A percentile compares a stretch with the other conserved stretches of the same genome.
Evolutionary conservation across 2,329 filamentous ascomycete genomes (phyloP).

Genomic region (Arthrobotrys iridis): DNA sequence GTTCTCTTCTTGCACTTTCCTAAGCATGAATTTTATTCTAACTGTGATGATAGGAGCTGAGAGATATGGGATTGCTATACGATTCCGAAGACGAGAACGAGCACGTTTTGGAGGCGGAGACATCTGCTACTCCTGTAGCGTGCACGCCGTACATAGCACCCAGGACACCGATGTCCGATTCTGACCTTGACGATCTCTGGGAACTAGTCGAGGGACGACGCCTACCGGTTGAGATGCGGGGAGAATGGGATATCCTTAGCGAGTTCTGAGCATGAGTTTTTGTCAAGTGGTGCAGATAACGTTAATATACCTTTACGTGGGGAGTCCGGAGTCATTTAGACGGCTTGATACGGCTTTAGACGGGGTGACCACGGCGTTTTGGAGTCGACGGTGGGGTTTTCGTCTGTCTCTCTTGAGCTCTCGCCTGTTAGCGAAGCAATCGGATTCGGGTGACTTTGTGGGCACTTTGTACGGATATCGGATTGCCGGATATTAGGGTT

Average conservation of each 20-base stretch:
- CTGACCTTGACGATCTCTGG: constrained; percentile 43
- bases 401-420: background rate
- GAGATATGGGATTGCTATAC: constrained; percentile 34
- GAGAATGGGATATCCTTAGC: constrained; percentile 52
- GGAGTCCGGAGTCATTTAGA: background rate
- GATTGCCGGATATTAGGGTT: too few relatives aligned
- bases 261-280: constrained; percentile 26
- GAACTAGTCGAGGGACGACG: constrained; percentile 12
- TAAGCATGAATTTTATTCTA: background rate
- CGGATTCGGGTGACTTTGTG: too few relatives aligned
- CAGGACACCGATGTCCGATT: background rate
- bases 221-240: constrained; percentile 19
- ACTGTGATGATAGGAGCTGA: constrained; percentile 18
- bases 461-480: too few relatives aligned
- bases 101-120: background rate
- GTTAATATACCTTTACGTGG: background rate
- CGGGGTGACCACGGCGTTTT: too few relatives aligned
- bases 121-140: background rate
- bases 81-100: constrained; percentile 32
- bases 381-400: too few relatives aligned
- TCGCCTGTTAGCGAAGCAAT: too few relatives aligned
- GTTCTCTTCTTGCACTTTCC: background rate
- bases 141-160: constrained; percentile 13
- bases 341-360: background rate
- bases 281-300: background rate